phyloP scores from a whole-genome alignment of 257 asterid species.

The Penstemon newberryi region DNA sequence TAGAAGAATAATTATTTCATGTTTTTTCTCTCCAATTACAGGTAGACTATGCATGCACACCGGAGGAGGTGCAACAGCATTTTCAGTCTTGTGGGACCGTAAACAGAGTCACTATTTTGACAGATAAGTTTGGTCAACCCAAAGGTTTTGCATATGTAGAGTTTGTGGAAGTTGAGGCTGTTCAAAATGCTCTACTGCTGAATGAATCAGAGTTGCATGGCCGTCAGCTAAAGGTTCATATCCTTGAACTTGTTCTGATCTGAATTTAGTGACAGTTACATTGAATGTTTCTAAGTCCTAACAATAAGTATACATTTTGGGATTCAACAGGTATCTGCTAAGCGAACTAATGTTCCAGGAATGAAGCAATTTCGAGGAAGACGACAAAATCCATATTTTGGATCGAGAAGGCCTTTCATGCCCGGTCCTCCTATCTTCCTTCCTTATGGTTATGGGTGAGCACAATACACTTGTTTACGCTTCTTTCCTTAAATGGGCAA shows the following conservation, averaged over 20 bases:
- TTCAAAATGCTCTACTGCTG: constrained; percentile 51
- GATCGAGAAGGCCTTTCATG: constrained; percentile 52
- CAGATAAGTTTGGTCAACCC: constrained; percentile 54
- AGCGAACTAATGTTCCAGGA: constrained; percentile 65
- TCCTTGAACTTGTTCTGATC: constrained; percentile 22
- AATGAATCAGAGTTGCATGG: constrained; percentile 56
- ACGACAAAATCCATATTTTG: constrained; percentile 57
- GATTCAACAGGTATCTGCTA: constrained; percentile 51
- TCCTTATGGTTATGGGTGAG: constrained; percentile 61
- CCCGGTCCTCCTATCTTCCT: constrained; percentile 51
- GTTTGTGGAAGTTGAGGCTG: constrained; percentile 52
- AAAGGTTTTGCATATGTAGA: constrained; percentile 62
- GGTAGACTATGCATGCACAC: constrained; percentile 60
- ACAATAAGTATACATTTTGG: not conserved
- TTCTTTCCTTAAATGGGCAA: not conserved
- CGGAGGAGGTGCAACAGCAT: constrained; percentile 64
- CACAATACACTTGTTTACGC: constrained; percentile 2
- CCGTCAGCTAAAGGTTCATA: constrained; percentile 50
- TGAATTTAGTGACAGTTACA: not conserved
- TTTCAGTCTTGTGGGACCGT: constrained; percentile 59
- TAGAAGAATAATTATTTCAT: not conserved
- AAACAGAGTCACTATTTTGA: constrained; percentile 53
- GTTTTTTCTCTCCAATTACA: constrained; percentile 21
- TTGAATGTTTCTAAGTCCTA: constrained; percentile 1
- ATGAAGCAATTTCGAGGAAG: constrained; percentile 62